Evolutionary conservation across 1,284 basidiomycete species (phyloP).

Genomic region (Marasmius sp.): DNA sequence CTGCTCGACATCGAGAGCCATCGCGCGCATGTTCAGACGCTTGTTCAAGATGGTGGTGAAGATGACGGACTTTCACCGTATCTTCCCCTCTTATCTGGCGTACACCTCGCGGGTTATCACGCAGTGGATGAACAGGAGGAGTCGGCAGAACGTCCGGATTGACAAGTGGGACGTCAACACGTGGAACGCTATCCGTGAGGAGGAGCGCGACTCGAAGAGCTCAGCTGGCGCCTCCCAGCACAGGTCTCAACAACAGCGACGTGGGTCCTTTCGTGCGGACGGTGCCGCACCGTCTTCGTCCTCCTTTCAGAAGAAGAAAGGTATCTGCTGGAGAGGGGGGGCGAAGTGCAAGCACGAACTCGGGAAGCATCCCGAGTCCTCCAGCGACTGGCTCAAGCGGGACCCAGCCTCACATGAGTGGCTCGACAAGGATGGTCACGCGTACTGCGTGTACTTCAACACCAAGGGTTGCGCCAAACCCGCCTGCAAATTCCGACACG

Average conservation of each 20-base stretch:
- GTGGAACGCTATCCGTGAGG: too few relatives aligned
- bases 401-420: neutral
- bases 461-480: neutral
- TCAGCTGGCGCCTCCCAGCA: too few relatives aligned
- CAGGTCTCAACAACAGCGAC: too few relatives aligned
- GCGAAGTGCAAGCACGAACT: neutral
- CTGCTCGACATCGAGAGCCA: neutral
- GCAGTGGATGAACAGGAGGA: neutral
- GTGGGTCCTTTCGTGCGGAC: neutral
- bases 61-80: neutral
- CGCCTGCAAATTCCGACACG: neutral
- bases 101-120: neutral
- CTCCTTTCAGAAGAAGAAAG: neutral
- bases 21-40: neutral
- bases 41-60: neutral
- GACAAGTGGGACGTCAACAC: neutral
- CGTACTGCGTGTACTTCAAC: neutral
- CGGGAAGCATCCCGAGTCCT: neutral
- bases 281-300: neutral
- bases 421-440: neutral
- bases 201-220: too few relatives aligned
- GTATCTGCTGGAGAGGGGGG: neutral
- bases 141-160: neutral
- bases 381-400: neutral
- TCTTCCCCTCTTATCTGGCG: neutral